These are phyloP conservation scores for Halenospora varia DNA, from an alignment of 495 filamentous ascomycete species.

Conservation along the genomic window DNA sequence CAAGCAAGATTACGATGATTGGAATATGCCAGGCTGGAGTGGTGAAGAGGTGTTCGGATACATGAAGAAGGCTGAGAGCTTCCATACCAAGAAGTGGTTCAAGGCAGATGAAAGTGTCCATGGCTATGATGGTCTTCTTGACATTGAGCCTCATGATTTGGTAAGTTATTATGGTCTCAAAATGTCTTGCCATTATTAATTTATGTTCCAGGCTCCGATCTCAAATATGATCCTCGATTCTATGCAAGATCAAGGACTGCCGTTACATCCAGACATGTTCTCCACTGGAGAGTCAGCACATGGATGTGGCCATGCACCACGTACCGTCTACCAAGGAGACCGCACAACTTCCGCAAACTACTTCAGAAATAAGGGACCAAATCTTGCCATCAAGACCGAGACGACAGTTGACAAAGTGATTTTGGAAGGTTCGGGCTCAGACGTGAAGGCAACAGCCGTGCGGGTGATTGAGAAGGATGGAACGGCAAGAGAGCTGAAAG, in stretches of 20 bases:
- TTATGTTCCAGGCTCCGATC: slow-evolving; percentile 36
- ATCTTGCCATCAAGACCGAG: slow-evolving; percentile 55
- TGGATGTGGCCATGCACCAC: slow-evolving; percentile 47
- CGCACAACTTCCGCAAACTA: slow-evolving; percentile 46
- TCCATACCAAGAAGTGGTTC: slow-evolving; percentile 34
- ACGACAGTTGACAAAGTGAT: slow-evolving; percentile 58
- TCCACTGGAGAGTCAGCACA: slow-evolving; percentile 41
- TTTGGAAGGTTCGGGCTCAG: slow-evolving; percentile 39
- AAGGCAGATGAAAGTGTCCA: slow-evolving; percentile 33
- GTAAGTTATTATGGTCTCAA: not conserved
- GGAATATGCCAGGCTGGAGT: slow-evolving; percentile 50
- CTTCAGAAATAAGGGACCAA: slow-evolving; percentile 32
- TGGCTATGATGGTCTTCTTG: slow-evolving; percentile 41
- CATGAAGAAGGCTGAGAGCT: slow-evolving; percentile 50
- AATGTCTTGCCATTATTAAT: not conserved
- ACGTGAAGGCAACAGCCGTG: slow-evolving; percentile 55
- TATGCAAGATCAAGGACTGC: slow-evolving; percentile 41
- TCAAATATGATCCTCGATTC: slow-evolving; percentile 42
- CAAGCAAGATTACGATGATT: slow-evolving; percentile 60
- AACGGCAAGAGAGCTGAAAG: slow-evolving; percentile 40
- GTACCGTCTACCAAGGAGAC: slow-evolving; percentile 45
- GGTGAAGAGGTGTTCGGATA: slow-evolving; percentile 49
- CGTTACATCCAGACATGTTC: slow-evolving; percentile 47
- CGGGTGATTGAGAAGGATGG: slow-evolving; percentile 57
- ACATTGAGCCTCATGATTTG: slow-evolving; percentile 45